These are phyloP conservation scores for Peronospora tabacina DNA, from an alignment of 352 stramenopile genomes.

Conservation along the genomic window DNA sequence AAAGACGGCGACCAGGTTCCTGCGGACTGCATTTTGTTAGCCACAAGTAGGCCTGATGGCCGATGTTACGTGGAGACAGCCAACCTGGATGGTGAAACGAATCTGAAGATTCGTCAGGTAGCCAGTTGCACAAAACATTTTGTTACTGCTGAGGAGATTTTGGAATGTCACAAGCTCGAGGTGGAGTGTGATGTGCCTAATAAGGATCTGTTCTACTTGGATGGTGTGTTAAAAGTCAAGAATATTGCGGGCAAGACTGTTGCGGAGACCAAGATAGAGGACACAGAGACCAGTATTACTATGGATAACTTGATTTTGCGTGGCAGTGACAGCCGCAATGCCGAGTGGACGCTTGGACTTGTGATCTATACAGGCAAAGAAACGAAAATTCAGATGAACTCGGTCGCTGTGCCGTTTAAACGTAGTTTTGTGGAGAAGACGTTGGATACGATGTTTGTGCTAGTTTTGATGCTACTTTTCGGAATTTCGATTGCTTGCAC, in stretches of 20 bases:
- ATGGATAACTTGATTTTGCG: slow-evolving; percentile 86
- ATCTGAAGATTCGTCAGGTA: slow-evolving; percentile 82
- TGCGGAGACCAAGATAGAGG: slow-evolving; percentile 17
- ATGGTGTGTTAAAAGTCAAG: slow-evolving; percentile 54
- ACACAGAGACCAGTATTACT: slow-evolving; percentile 50
- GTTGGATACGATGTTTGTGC: slow-evolving; percentile 83
- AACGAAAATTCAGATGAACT: slow-evolving; percentile 85
- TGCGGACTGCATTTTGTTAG: slow-evolving; percentile 73
- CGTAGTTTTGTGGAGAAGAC: slow-evolving; percentile 84
- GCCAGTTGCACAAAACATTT: slow-evolving; percentile 74
- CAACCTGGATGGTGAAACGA: slow-evolving; percentile 85
- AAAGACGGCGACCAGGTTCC: slow-evolving; percentile 79
- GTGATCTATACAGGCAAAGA: slow-evolving; percentile 81
- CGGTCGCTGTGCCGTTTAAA: slow-evolving; percentile 68
- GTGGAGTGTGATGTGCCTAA: slow-evolving; percentile 76
- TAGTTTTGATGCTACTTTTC: slow-evolving; percentile 82
- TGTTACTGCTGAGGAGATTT: slow-evolving; percentile 59
- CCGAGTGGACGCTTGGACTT: slow-evolving; percentile 78
- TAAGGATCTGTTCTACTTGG: slow-evolving; percentile 85
- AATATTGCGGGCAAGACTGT: slow-evolving; percentile 10
- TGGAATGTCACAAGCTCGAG: slow-evolving; percentile 55
- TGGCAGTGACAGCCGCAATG: slow-evolving; percentile 78
- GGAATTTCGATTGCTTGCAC: slow-evolving; percentile 78
- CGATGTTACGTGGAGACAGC: slow-evolving; percentile 82
- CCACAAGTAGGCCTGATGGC: slow-evolving; percentile 64